Evolutionary conservation across 495 filamentous ascomycete genomes (phyloP), one percentile per base, ranked within the genome.

Genomic region (Penicillium manginii): DNA sequence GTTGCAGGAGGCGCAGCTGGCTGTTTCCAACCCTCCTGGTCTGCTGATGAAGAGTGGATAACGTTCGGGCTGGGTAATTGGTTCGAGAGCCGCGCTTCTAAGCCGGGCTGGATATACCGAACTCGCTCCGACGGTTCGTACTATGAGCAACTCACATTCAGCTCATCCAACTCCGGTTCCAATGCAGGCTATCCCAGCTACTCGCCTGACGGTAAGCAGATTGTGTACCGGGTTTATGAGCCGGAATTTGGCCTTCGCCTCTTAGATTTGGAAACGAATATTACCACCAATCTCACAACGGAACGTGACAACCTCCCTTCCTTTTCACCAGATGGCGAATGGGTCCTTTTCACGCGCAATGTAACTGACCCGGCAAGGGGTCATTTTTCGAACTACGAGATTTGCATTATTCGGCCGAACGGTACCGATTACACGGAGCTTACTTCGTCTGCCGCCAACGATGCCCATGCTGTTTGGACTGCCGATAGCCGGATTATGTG

Each of bases 341-440:
- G 51, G 11, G 55, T 62, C 9, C 35, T 62, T 1, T 62, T 62
- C 46, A 62, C 60, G n/a, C 55, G 60, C n/a, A 58, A 58, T 23
- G 18, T 47, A 15, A 47, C 43, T 2, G 9, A 47, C 9, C 11
- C 10, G 18, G 18, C 43, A 10, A 10, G 2, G 21, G 43, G 43
- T 12, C 19, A 47, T 15, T 23, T 26, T 9, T 47, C 45, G 12
- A 58, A 58, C 55, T 58, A 58, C 19, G 55, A 58, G 19, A 33
- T 58, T n/a, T 32, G 35, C n/a, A 58, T 43, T 22, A 58, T 58
- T 22, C 19, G 31, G 19, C 35, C 40, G 10, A 29, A 58, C 32
- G 48, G 55, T n/a, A 52, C 21, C 23, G 23, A 52, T 10, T 40
- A 43, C 12, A 52, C 37, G 3, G 15, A 29, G 3, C n/a, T 58